These are phyloP conservation scores for Macrotyloma uniflorum DNA, from an alignment of 306 rosid species.

Conservation along the genomic window DNA sequence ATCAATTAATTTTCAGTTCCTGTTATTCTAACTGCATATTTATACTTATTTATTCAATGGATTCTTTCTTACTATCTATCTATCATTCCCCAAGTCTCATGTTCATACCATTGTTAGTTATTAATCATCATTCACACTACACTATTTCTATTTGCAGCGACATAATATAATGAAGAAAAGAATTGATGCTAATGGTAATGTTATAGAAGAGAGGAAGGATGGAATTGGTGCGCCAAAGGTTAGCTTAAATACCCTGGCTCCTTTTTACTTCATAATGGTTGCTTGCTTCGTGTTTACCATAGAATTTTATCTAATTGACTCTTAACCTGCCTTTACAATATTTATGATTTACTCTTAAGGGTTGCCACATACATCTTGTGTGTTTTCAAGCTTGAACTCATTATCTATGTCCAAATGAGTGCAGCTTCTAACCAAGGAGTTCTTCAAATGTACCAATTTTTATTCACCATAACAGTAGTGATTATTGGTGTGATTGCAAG, in stretches of 20 bases:
- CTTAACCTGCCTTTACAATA: constrained; percentile 20
- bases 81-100: constrained; percentile 6
- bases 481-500: background rate
- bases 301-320: constrained; percentile 8
- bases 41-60: constrained; percentile 18
- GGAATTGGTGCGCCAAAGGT: constrained; percentile 97
- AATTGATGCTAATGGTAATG: constrained; percentile 67
- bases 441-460: constrained; percentile 9
- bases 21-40: constrained; percentile 12
- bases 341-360: constrained; percentile 16
- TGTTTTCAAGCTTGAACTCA: constrained; percentile 5
- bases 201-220: constrained; percentile 73
- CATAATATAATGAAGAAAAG: constrained; percentile 86
- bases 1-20: constrained; percentile 23
- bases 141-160: constrained; percentile 59
- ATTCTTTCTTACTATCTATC: constrained; percentile 7
- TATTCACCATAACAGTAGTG: constrained; percentile 2
- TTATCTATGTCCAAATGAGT: constrained; percentile 10
- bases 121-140: constrained; percentile 17
- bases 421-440: background rate
- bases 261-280: constrained; percentile 22
- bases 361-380: constrained; percentile 3
- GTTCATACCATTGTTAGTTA: constrained; percentile 7
- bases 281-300: constrained; percentile 5
- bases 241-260: constrained; percentile 36